These are phyloP conservation scores for Fusarium sp. DNA, from an alignment of 2,329 filamentous ascomycete genomes.

Conservation along the genomic window DNA sequence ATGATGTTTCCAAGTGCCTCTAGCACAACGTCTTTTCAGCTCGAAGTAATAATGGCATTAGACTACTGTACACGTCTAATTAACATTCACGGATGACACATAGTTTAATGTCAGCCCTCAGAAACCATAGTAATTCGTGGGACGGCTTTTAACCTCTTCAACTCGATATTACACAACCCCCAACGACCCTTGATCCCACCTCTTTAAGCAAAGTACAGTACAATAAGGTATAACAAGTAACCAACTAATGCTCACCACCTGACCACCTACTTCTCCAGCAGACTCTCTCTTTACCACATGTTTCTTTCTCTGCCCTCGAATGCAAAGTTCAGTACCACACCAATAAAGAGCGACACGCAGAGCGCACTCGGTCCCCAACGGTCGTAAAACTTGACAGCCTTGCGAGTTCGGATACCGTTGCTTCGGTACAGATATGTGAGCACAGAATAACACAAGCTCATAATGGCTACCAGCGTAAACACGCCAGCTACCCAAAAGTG, in stretches of 20 bases:
- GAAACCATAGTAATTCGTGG: not conserved
- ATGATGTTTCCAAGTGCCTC: no score
- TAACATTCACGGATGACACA: not conserved
- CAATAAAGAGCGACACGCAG: slow-evolving; percentile 77
- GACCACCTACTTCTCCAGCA: not conserved
- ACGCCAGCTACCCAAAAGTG: slow-evolving; percentile 77
- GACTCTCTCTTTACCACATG: slow-evolving; percentile 57
- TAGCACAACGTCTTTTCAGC: no score
- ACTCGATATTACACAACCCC: not conserved
- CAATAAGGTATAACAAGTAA: slow-evolving; percentile 3
- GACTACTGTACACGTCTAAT: not conserved
- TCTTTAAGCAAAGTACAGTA: slow-evolving; percentile 2
- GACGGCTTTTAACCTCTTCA: slow-evolving; percentile 1
- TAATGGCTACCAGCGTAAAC: slow-evolving; percentile 84
- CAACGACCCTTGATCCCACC: slow-evolving; percentile 10
- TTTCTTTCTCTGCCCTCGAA: slow-evolving; percentile 74
- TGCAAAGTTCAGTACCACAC: slow-evolving; percentile 82
- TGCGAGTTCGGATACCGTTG: slow-evolving; percentile 81
- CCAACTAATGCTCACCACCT: slow-evolving; percentile 14
- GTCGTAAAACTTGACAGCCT: slow-evolving; percentile 92
- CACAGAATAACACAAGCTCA: slow-evolving; percentile 84
- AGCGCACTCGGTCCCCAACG: slow-evolving; percentile 83
- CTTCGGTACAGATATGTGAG: slow-evolving; percentile 90
- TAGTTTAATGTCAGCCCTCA: not conserved
- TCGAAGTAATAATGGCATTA: no score